Evolutionary conservation across 176 grass and related monocot genomes (phyloP).

Genomic region (Lolium multiflorum): DNA sequence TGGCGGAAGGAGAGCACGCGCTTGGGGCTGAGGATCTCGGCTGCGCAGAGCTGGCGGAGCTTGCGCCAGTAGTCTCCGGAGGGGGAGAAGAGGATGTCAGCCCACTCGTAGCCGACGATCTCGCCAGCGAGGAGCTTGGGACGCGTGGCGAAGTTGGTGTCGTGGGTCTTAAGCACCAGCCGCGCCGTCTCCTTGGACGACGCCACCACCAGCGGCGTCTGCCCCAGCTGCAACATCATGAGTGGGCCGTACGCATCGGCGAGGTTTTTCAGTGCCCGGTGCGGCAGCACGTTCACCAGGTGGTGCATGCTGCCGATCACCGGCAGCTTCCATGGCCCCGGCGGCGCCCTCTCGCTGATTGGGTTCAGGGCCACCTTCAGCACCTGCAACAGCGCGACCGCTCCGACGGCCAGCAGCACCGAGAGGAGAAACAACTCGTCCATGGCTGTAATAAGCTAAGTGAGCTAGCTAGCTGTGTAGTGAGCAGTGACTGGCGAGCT

Average conservation of each 20-base stretch:
- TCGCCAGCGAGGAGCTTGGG: slow-evolving; percentile 58
- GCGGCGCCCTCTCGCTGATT: slow-evolving; percentile 16
- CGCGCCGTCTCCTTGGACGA: slow-evolving; percentile 54
- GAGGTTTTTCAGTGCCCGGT: slow-evolving; percentile 38
- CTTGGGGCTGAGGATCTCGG: slow-evolving; percentile 57
- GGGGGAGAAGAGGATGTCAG: slow-evolving; percentile 62
- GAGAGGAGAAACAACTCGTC: slow-evolving; percentile 33
- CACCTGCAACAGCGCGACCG: slow-evolving; percentile 44
- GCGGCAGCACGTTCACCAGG: slow-evolving; percentile 52
- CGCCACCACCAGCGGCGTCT: slow-evolving; percentile 45
- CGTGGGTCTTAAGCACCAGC: slow-evolving; percentile 57
- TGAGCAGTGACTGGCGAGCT: too few species aligned
- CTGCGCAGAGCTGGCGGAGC: slow-evolving; percentile 56
- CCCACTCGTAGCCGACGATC: slow-evolving; percentile 55
- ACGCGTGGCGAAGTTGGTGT: slow-evolving; percentile 58
- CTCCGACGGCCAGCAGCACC: slow-evolving; percentile 21
- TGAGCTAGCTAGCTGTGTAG: too few species aligned
- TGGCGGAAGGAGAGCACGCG: slow-evolving; percentile 54
- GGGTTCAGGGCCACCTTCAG: slow-evolving; percentile 25
- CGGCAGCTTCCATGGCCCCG: slow-evolving; percentile 58
- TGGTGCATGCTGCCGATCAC: slow-evolving; percentile 66
- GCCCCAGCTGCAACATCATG: slow-evolving; percentile 53
- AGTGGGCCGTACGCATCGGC: slow-evolving; percentile 43
- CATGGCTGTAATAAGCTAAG: slow-evolving; percentile 8
- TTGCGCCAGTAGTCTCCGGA: slow-evolving; percentile 65